Percentiles rank a stretch among this genome's conserved stretches.
These are phyloP conservation scores for Myochromella boudieri DNA, from an alignment of 768 basidiomycete species.

Conservation along the genomic window DNA sequence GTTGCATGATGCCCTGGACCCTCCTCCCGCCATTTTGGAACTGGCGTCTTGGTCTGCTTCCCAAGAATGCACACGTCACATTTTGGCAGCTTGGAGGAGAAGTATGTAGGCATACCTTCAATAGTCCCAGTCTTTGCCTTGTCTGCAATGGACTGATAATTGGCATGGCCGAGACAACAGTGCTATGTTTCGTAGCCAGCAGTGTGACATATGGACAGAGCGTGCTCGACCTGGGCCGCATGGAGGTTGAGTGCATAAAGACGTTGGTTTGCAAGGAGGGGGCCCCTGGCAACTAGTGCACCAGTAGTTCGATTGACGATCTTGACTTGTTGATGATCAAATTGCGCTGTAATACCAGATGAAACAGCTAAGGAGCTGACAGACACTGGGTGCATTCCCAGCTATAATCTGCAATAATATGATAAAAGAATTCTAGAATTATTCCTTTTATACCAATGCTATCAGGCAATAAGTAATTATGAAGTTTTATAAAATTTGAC, in stretches of 20 bases:
- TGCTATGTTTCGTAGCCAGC: slow-evolving; percentile 10
- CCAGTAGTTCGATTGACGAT: too few species aligned
- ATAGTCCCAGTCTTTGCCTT: not conserved
- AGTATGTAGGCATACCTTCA: slow-evolving; percentile 23
- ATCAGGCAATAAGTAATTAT: too few species aligned
- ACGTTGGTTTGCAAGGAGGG: not conserved
- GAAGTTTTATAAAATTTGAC: too few species aligned
- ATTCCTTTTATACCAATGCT: too few species aligned
- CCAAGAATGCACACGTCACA: slow-evolving; percentile 36
- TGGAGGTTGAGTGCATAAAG: slow-evolving; percentile 1
- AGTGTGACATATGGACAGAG: not conserved
- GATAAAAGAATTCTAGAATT: too few species aligned
- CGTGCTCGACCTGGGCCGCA: not conserved
- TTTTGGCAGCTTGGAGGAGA: slow-evolving; percentile 20
- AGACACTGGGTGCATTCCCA: too few species aligned
- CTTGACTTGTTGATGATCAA: too few species aligned
- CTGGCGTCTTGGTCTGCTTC: slow-evolving; percentile 32
- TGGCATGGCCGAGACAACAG: slow-evolving; percentile 6
- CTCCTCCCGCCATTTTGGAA: slow-evolving; percentile 28
- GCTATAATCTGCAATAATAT: too few species aligned
- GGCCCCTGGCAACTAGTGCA: not conserved
- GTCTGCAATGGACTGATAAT: slow-evolving; percentile 2
- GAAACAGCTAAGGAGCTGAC: too few species aligned
- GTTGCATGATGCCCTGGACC: slow-evolving; percentile 22
- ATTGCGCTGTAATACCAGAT: too few species aligned